Conservation (phyloP, 345 rosid genomes). For the Lepidium didymum region DNA sequence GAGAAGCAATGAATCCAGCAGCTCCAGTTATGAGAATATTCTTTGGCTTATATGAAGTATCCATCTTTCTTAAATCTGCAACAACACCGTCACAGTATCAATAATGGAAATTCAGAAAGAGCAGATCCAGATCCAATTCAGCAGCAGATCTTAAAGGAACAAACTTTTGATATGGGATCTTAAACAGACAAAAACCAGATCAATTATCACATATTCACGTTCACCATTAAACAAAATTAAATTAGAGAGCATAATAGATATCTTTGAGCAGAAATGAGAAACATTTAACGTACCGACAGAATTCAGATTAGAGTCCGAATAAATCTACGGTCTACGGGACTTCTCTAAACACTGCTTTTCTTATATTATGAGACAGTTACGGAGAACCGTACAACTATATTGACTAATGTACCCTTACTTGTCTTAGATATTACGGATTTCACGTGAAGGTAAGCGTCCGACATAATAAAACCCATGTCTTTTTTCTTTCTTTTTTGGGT, state of each 20-base stretch:
- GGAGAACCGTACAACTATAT: slow-evolving; percentile 17
- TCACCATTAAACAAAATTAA: slow-evolving; percentile 6
- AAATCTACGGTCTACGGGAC: slow-evolving; percentile 24
- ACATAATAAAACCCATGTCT: slow-evolving; percentile 9
- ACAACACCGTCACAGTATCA: background rate
- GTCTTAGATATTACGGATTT: slow-evolving; percentile 10
- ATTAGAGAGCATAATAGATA: background rate
- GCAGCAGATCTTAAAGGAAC: background rate
- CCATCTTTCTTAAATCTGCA: slow-evolving; percentile 19
- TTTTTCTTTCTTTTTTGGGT: background rate
- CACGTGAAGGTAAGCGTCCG: slow-evolving; percentile 25
- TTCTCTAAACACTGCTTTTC: slow-evolving; percentile 6
- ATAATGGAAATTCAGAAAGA: background rate
- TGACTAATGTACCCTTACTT: background rate
- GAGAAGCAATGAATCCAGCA: slow-evolving; percentile 62
- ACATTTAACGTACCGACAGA: slow-evolving; percentile 28
- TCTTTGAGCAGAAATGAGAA: background rate
- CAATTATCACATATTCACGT: background rate
- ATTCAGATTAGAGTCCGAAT: background rate
- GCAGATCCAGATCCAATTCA: slow-evolving; percentile 26
- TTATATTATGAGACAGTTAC: slow-evolving; percentile 26
- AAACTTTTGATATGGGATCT: background rate
- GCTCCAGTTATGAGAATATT: slow-evolving; percentile 63
- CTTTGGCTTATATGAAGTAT: slow-evolving; percentile 38
- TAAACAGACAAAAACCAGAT: background rate